Conservation (phyloP, 345 rosid species). For the Noccaea caerulescens region DNA sequence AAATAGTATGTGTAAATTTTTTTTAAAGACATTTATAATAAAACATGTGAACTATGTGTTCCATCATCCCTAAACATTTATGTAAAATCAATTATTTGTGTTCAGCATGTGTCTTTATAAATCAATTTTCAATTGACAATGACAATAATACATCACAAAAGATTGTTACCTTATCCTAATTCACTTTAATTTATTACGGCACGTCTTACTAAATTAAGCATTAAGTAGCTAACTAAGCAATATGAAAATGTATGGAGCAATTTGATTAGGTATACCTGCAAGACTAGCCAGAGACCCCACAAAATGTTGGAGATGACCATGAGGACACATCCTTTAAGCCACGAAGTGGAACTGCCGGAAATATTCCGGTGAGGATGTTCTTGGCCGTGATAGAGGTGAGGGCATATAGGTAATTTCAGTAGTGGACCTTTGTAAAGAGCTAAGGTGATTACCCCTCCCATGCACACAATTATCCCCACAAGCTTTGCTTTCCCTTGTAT, state of each 20-base stretch:
- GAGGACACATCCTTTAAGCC: slow-evolving; percentile 89
- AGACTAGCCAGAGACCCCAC: slow-evolving; percentile 87
- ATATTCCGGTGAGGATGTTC: slow-evolving; percentile 26
- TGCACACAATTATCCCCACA: slow-evolving; percentile 62
- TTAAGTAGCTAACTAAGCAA: background rate
- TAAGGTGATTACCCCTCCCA: slow-evolving; percentile 64
- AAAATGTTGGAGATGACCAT: slow-evolving; percentile 68
- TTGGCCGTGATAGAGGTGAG: slow-evolving; percentile 41
- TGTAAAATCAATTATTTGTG: too few relatives aligned
- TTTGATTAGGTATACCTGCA: slow-evolving; percentile 60
- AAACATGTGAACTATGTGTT: too few relatives aligned
- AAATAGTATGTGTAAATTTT: too few relatives aligned
- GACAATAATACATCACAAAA: slow-evolving; percentile 5
- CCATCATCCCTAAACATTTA: too few relatives aligned
- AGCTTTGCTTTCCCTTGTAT: slow-evolving; percentile 70
- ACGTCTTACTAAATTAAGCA: slow-evolving; percentile 2
- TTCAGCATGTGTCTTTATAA: too few relatives aligned
- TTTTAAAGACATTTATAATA: too few relatives aligned
- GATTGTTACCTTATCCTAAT: background rate
- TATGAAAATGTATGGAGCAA: background rate
- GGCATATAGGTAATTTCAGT: slow-evolving; percentile 51
- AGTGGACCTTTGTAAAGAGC: slow-evolving; percentile 84
- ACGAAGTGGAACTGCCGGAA: slow-evolving; percentile 52
- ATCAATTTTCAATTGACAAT: background rate
- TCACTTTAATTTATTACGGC: background rate